Evolutionary conservation across 208 protist species (phyloP), one percentile per base, ranked within the genome.

Genomic region (Trypanosoma boissoni): DNA sequence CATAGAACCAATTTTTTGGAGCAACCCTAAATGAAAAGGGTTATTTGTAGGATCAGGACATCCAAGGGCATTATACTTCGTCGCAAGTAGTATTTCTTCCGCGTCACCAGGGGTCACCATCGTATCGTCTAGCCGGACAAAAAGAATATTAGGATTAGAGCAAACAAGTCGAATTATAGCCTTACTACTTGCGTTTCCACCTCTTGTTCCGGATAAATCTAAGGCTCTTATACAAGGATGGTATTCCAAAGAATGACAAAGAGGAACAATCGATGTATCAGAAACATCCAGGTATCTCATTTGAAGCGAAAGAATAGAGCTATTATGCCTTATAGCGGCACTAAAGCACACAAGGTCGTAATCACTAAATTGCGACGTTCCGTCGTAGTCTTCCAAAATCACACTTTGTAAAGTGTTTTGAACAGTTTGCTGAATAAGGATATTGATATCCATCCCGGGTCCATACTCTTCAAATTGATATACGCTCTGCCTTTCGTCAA

Each of bases 211-310:
- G 2, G 78, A 84, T 16, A 93, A 46, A 66, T 93, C 86, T 29
- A 93, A 53, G 14, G 82, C 80, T 3, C 86, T 67, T 20, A 93
- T 60, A 29, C 49, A 60, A 12, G 68, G 74, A 68, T 93, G 86
- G 12, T 58, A 37, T 45, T 76, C 60, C 3, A 93, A 58, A 2
- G 86, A 77, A 39, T 71, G 59, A 57, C 80, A 93, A 9, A 93
- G 69, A 8, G 86, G 83, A 29, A 93, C 70, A 16, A 93, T 57
- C 3, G 82, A 90, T n/a, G 72, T 48, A 52, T 93, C 82, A 16
- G 77, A 79, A 10, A 93, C 86, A 39, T 86, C 77, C 24, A 93
- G 58, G 50, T 88, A 90, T 9, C 78, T 70, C 43, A 93, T 89
- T 58, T 90, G 82, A 37, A 93, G 58, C 8, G 86, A 90, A 31